Base-by-base conservation (phyloP, 805 yeast genomes). In the Lipomyces oligophaga region DNA sequence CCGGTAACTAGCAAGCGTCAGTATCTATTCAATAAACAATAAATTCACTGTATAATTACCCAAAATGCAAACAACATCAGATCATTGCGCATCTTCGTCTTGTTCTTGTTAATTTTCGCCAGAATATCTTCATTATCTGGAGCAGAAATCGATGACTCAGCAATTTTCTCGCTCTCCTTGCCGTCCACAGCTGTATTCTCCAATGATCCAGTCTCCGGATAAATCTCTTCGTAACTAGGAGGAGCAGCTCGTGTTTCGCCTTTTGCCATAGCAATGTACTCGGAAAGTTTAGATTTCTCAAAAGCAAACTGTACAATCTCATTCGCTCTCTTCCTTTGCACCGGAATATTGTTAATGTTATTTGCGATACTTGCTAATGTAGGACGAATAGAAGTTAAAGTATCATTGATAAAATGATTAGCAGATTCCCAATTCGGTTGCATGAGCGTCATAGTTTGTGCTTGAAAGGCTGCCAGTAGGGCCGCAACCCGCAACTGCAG, bases 61-160 rank as follows among this genome's bases (percentile, higher is more conserved):
- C 61, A 58, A 37, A 58, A 58, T n/a, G 59, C 51, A 49, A 58
- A 54, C 36, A 58, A 35, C 61, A 58, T 58, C 42, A 54, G 34
- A 33, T 58, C 61, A 34, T 56, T 55, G 15, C 56, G 43, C 37
- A 55, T 44, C 37, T 50, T 50, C 40, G 53, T 55, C 41, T 52
- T 46, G 40, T 50, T 50, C 40, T 47, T 51, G 35, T 32, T 47
- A 42, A 51, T 47, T 43, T 51, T 52, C 24, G 43, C 37, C 26
- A 42, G 34, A 42, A 38, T 27, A 21, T 49, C 49, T 45, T 51
- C 47, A 20, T 47, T 46, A n/a, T n/a, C 42, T 41, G 22, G 13
- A 3, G 18, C 25, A 20, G 30, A 25, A 30, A 11, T 34, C 39
- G 31, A 21, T n/a, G n/a, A n/a, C 38, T 20, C 38, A n/a, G n/a